Conservation (phyloP, 2,329 filamentous ascomycete genomes). For the Pyrenophora tritici-repentis region DNA sequence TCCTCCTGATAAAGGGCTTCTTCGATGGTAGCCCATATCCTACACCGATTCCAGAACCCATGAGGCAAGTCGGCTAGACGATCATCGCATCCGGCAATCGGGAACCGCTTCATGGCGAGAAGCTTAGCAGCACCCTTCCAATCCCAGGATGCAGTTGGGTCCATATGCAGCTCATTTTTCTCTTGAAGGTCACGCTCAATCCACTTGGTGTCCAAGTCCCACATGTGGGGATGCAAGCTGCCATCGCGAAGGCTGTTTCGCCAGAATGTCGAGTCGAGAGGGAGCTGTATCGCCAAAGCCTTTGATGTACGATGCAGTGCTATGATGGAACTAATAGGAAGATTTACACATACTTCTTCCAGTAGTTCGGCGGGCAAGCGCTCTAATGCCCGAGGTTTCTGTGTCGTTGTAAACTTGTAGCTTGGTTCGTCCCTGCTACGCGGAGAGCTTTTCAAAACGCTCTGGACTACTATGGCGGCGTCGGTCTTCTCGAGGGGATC, state of each 20-base stretch:
- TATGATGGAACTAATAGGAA: slow-evolving; percentile 22
- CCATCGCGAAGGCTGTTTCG: slow-evolving; percentile 25
- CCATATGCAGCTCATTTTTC: not conserved
- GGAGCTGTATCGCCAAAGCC: slow-evolving; percentile 21
- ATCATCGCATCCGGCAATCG: slow-evolving; percentile 13
- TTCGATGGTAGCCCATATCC: slow-evolving; percentile 33
- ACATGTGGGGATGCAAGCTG: slow-evolving; percentile 28
- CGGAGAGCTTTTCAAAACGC: slow-evolving; percentile 16
- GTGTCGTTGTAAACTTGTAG: not conserved
- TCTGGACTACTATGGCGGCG: slow-evolving; percentile 14
- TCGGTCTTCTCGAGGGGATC: slow-evolving; percentile 22
- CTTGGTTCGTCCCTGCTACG: not conserved
- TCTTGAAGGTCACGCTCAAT: slow-evolving; percentile 11
- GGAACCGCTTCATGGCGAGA: slow-evolving; percentile 21
- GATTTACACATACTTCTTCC: slow-evolving; percentile 19
- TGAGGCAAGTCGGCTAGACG: slow-evolving; percentile 18
- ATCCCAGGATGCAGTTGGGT: slow-evolving; percentile 13
- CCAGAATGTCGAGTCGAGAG: slow-evolving; percentile 35
- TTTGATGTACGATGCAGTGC: slow-evolving; percentile 28
- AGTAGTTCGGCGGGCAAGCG: slow-evolving; percentile 25
- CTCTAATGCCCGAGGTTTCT: slow-evolving; percentile 15
- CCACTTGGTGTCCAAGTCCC: slow-evolving; percentile 27
- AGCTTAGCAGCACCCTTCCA: slow-evolving; percentile 26
- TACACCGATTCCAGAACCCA: slow-evolving; percentile 33
- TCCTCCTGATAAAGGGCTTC: slow-evolving; percentile 12